Conservation (phyloP, 176 grass and related monocot genomes). For the Bolboschoenus planiculmis region DNA sequence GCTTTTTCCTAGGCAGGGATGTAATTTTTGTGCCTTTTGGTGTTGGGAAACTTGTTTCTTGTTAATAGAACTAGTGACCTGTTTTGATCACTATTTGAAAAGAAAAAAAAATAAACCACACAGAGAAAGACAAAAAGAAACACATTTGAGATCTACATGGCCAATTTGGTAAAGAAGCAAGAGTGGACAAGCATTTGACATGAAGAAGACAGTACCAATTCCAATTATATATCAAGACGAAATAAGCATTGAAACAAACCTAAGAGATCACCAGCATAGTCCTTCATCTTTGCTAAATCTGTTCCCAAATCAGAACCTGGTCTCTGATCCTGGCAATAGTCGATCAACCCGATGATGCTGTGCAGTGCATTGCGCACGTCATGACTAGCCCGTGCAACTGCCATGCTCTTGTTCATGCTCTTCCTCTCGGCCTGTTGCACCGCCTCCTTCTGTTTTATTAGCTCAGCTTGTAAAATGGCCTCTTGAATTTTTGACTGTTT, state of each 20-base stretch:
- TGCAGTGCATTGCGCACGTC: slow-evolving; percentile 59
- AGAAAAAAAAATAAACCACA: background rate
- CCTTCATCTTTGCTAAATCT: slow-evolving; percentile 22
- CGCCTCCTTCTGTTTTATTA: slow-evolving; percentile 57
- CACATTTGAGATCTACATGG: background rate
- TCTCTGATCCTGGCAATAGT: slow-evolving; percentile 29
- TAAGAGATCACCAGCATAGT: background rate
- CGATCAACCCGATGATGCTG: slow-evolving; percentile 43
- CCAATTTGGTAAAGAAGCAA: background rate
- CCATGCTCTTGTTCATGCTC: slow-evolving; percentile 93
- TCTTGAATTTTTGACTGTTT: slow-evolving; percentile 26
- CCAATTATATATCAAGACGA: background rate
- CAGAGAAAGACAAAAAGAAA: background rate
- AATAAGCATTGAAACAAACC: background rate
- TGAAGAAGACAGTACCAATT: background rate
- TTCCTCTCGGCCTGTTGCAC: slow-evolving; percentile 76
- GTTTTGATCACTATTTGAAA: background rate
- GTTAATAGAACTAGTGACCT: background rate
- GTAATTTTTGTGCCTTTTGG: background rate
- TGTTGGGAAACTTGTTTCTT: background rate
- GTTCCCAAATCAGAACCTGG: background rate
- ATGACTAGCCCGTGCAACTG: slow-evolving; percentile 63
- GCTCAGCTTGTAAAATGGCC: slow-evolving; percentile 32
- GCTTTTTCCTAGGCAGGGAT: too few species aligned
- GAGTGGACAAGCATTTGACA: background rate